These are phyloP conservation scores for Tarenaya hassleriana DNA, from an alignment of 345 rosid genomes.

Conservation along the genomic window DNA sequence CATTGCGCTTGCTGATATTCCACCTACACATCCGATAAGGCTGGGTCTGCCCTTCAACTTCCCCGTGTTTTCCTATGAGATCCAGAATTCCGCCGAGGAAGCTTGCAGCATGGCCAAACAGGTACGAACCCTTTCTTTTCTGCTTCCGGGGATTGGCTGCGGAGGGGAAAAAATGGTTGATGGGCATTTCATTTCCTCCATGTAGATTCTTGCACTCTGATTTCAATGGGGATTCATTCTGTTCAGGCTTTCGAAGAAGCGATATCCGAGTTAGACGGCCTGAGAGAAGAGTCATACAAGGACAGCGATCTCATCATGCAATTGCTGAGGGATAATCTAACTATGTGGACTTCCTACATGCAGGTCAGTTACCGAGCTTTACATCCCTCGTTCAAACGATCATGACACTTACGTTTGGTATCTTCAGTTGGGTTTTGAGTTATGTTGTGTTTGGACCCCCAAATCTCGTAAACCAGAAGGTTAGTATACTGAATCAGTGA, in stretches of 20 bases:
- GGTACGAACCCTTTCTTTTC: conserved; percentile 30
- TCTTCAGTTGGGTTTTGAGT: too few species aligned
- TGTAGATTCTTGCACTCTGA: too few species aligned
- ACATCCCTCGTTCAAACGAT: too few species aligned
- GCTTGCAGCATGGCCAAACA: conserved; percentile 97
- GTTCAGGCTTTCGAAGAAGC: conserved; percentile 63
- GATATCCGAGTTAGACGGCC: conserved; percentile 57
- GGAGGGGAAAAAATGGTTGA: too few species aligned
- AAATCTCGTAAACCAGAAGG: background rate
- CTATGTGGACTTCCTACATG: conserved; percentile 59
- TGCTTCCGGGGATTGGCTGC: too few species aligned
- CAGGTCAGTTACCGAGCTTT: conserved; percentile 32
- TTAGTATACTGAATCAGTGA: background rate
- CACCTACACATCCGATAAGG: conserved; percentile 91
- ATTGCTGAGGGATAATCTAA: conserved; percentile 53
- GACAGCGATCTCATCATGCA: conserved; percentile 65
- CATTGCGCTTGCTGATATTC: conserved; percentile 63
- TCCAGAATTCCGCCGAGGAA: conserved; percentile 82
- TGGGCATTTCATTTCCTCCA: too few species aligned
- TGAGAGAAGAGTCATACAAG: conserved; percentile 61
- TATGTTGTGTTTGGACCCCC: too few species aligned
- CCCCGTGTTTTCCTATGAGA: conserved; percentile 88
- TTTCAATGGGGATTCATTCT: background rate
- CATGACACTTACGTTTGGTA: too few species aligned
- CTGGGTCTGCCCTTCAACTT: conserved; percentile 79